Percentiles rank a stretch among this genome's conserved stretches.
phyloP scores from a whole-genome alignment of 306 rosid genomes.

The Purshia tridentata region DNA sequence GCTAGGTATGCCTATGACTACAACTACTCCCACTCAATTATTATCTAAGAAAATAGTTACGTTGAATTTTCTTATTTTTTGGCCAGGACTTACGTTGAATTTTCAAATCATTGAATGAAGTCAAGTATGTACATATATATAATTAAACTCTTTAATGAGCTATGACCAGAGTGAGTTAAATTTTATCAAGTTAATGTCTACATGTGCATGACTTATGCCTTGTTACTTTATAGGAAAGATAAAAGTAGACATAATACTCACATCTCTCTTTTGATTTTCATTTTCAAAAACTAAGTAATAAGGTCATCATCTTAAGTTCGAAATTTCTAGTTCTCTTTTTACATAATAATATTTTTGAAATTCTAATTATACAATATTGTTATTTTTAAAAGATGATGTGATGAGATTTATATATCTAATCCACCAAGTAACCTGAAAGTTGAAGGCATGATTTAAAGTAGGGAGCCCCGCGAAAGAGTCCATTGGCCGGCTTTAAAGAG shows the following conservation, averaged over 20 bases:
- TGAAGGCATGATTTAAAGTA: constrained; percentile 4
- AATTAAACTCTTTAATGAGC: neutral
- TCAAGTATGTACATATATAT: neutral
- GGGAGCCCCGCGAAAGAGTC: neutral
- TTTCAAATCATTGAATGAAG: neutral
- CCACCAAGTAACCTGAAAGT: neutral
- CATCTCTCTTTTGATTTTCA: no score
- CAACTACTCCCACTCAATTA: neutral
- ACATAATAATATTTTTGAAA: no score
- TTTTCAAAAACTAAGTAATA: no score
- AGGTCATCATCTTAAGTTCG: no score
- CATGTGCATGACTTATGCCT: neutral
- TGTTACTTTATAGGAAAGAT: neutral
- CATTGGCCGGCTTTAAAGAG: no score
- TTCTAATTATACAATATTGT: neutral
- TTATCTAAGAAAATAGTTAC: no score
- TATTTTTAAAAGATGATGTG: neutral
- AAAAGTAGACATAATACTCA: no score
- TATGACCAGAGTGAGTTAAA: neutral
- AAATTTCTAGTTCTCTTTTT: no score
- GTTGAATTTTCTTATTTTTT: neutral
- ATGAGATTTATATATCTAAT: neutral
- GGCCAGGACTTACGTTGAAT: neutral
- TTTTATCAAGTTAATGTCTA: neutral
- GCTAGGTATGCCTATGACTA: no score